Percentiles rank a stretch among this genome's conserved stretches.
These are phyloP conservation scores for Helichrysum umbraculigerum DNA, from an alignment of 129 eudicot species.

Conservation along the genomic window DNA sequence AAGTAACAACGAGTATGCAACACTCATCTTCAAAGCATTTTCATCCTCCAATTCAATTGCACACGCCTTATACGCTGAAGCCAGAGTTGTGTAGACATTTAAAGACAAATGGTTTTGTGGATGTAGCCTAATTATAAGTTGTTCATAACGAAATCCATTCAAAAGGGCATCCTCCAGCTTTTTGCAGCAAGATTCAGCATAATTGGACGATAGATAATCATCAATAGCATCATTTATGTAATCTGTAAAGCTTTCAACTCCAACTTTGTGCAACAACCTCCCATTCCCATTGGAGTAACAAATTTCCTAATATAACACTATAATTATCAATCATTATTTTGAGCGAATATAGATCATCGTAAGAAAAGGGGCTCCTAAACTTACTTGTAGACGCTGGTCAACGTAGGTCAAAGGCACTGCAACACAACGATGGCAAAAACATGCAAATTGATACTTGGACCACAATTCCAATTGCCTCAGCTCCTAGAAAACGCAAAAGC, in stretches of 20 bases:
- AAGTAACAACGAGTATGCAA: slow-evolving; percentile 61
- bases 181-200: slow-evolving; percentile 56
- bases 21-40: slow-evolving; percentile 39
- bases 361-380: neutral
- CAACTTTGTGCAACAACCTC: slow-evolving; percentile 6
- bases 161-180: slow-evolving; percentile 57
- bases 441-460: slow-evolving; percentile 56
- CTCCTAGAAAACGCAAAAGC: slow-evolving; percentile 36
- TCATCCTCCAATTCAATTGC: slow-evolving; percentile 28
- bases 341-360: neutral
- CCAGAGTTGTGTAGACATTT: slow-evolving; percentile 59
- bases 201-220: slow-evolving; percentile 44
- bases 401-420: slow-evolving; percentile 52
- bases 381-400: slow-evolving; percentile 59
- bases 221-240: slow-evolving; percentile 44
- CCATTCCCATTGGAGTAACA: slow-evolving; percentile 10
- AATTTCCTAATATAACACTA: slow-evolving; percentile 32
- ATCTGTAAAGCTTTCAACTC: slow-evolving; percentile 34
- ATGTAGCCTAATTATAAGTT: slow-evolving; percentile 35
- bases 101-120: slow-evolving; percentile 57
- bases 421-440: slow-evolving; percentile 61
- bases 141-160: slow-evolving; percentile 22
- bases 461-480: slow-evolving; percentile 61
- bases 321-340: neutral
- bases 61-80: slow-evolving; percentile 59